Percentiles rank a stretch among this genome's conserved stretches.
Conservation (phyloP, 2,329 filamentous ascomycete genomes). For the Exophiala oligosperma region DNA sequence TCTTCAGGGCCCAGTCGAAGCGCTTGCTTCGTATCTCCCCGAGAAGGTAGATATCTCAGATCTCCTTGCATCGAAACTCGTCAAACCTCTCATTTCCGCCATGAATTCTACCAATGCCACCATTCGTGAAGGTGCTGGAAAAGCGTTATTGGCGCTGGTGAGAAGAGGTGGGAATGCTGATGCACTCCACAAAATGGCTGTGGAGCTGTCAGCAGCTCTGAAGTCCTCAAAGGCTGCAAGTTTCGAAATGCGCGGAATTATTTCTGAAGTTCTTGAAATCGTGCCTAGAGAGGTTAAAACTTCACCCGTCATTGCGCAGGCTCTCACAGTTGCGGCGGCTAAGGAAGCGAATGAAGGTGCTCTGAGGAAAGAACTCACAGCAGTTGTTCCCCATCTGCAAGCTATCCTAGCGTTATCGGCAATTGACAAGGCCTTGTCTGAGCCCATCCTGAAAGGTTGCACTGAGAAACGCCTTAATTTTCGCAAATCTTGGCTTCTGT, state of each 20-base stretch:
- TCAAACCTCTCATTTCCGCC: constrained; percentile 87
- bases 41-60: constrained; percentile 73
- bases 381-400: constrained; percentile 66
- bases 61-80: constrained; percentile 67
- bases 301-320: constrained; percentile 65
- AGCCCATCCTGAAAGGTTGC: constrained; percentile 77
- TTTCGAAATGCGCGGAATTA: constrained; percentile 78
- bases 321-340: constrained; percentile 66
- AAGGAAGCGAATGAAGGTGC: constrained; percentile 91
- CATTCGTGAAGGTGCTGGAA: constrained; percentile 74
- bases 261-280: constrained; percentile 75
- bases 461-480: constrained; percentile 79
- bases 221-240: constrained; percentile 81
- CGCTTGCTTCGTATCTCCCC: constrained; percentile 71
- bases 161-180: constrained; percentile 59
- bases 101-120: constrained; percentile 82
- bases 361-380: constrained; percentile 70
- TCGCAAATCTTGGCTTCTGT: constrained; percentile 76
- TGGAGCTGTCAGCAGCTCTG: constrained; percentile 76
- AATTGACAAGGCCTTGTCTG: constrained; percentile 65
- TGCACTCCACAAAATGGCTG: constrained; percentile 65
- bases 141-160: constrained; percentile 72
- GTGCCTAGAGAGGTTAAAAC: constrained; percentile 62
- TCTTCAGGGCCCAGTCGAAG: constrained; percentile 73
- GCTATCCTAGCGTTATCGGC: constrained; percentile 64